Percentiles rank a stretch among this genome's conserved stretches.
Evolutionary conservation across 176 grass and related monocot species (phyloP).

Genomic region (Elymus sibiricus): DNA sequence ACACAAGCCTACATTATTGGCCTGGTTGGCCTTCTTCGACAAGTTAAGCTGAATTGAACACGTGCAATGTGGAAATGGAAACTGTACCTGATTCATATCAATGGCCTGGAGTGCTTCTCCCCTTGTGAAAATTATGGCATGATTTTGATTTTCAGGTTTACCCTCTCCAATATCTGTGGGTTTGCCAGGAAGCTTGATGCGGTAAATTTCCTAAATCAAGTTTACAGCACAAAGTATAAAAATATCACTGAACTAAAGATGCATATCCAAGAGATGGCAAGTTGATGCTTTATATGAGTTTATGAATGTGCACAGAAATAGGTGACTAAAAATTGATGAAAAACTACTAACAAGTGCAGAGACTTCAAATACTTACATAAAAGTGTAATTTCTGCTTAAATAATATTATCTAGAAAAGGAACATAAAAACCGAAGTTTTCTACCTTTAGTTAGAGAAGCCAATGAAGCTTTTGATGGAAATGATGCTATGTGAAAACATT

Average conservation of each 20-base stretch:
- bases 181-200: slow-evolving; percentile 89
- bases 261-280: not conserved
- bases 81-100: slow-evolving; percentile 97
- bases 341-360: slow-evolving; percentile 12
- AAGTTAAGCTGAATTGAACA: not conserved
- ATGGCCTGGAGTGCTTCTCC: slow-evolving; percentile 98
- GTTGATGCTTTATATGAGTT: not conserved
- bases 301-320: not conserved
- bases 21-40: slow-evolving; percentile 1
- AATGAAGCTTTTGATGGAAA: slow-evolving; percentile 3
- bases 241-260: not conserved
- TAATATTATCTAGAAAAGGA: not conserved
- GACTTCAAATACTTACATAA: not conserved
- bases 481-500: slow-evolving; percentile 9
- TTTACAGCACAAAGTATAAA: slow-evolving; percentile 2
- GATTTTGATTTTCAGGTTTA: slow-evolving; percentile 99
- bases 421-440: not conserved
- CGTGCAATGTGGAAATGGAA: slow-evolving; percentile 21
- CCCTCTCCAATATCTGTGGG: slow-evolving; percentile 90
- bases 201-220: slow-evolving; percentile 86
- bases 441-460: not conserved
- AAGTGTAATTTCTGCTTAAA: slow-evolving; percentile 1
- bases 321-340: not conserved
- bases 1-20: not conserved
- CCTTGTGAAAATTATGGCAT: slow-evolving; percentile 96